phyloP scores from a whole-genome alignment of 805 yeast genomes.

The Wickerhamiella musiphila region DNA sequence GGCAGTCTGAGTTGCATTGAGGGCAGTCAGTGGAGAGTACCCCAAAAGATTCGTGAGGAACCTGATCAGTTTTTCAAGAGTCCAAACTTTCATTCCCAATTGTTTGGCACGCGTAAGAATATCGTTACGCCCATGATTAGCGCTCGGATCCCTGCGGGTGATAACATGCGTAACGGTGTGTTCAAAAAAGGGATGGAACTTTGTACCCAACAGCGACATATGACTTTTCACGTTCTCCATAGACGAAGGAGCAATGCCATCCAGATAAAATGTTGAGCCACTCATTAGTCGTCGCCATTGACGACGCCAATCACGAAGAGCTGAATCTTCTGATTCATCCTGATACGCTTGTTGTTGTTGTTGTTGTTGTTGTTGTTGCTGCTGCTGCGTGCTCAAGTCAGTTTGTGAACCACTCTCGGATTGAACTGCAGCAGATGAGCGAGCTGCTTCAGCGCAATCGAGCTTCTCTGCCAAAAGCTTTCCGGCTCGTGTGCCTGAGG shows the following conservation, averaged over 20 bases:
- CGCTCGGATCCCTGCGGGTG: constrained; percentile 37
- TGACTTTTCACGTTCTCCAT: constrained; percentile 16
- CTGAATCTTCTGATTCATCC: constrained; percentile 1
- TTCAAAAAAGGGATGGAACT: constrained; percentile 42
- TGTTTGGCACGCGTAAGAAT: constrained; percentile 46
- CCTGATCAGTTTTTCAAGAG: constrained; percentile 65
- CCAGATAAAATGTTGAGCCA: constrained; percentile 44
- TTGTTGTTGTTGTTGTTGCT: too few relatives aligned
- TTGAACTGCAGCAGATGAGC: too few relatives aligned
- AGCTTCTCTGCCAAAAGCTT: too few relatives aligned
- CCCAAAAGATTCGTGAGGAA: constrained; percentile 32
- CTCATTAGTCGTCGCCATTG: constrained; percentile 48
- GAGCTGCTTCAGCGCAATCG: too few relatives aligned
- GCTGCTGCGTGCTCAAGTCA: too few relatives aligned
- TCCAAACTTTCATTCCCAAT: constrained; percentile 67
- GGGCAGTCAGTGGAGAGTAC: constrained; percentile 3
- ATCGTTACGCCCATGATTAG: constrained; percentile 33
- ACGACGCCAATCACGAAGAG: constrained; percentile 33
- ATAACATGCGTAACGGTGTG: constrained; percentile 58
- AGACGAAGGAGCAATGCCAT: constrained; percentile 24
- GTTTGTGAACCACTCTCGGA: too few relatives aligned
- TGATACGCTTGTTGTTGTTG: background rate
- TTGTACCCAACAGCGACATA: constrained; percentile 21
- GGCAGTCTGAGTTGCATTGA: constrained; percentile 4
- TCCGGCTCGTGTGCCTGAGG: too few relatives aligned